Evolutionary conservation across 106 monocot genomes (phyloP).

Genomic region (Dendrobium nobile): DNA sequence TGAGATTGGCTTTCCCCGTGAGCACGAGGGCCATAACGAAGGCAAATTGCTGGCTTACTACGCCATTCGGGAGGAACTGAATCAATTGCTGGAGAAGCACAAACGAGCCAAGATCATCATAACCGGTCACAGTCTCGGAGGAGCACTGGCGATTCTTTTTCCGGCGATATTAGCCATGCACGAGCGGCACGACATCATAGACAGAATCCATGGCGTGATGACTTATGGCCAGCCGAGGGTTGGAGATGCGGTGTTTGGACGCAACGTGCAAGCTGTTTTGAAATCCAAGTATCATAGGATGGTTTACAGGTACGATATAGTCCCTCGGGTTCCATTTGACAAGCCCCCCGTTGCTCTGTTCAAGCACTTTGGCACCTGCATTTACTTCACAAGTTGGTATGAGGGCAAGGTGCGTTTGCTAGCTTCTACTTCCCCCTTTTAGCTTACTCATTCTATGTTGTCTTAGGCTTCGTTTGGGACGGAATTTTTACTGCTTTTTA

Average conservation of each 20-base stretch:
- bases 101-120: slow-evolving; percentile 31
- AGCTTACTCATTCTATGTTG: neutral
- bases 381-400: slow-evolving; percentile 32
- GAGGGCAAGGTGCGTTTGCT: slow-evolving; percentile 18
- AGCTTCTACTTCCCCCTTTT: too few species aligned
- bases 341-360: slow-evolving; percentile 20
- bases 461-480: too few species aligned
- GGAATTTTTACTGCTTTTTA: too few species aligned
- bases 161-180: slow-evolving; percentile 31
- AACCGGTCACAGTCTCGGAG: slow-evolving; percentile 52
- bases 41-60: slow-evolving; percentile 37
- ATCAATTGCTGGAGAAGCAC: slow-evolving; percentile 14
- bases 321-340: slow-evolving; percentile 47
- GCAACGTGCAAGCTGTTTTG: slow-evolving; percentile 8
- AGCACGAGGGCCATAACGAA: neutral
- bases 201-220: slow-evolving; percentile 23
- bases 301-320: slow-evolving; percentile 47
- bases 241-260: slow-evolving; percentile 23
- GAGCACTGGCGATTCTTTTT: slow-evolving; percentile 39
- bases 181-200: slow-evolving; percentile 17
- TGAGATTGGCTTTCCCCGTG: slow-evolving; percentile 24
- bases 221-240: slow-evolving; percentile 56
- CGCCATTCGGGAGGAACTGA: slow-evolving; percentile 23
- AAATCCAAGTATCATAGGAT: slow-evolving; percentile 27
- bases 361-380: slow-evolving; percentile 47